Base-by-base conservation (phyloP, 371 early-diverging fungal genomes). In the Haplosporangium sp. region DNA sequence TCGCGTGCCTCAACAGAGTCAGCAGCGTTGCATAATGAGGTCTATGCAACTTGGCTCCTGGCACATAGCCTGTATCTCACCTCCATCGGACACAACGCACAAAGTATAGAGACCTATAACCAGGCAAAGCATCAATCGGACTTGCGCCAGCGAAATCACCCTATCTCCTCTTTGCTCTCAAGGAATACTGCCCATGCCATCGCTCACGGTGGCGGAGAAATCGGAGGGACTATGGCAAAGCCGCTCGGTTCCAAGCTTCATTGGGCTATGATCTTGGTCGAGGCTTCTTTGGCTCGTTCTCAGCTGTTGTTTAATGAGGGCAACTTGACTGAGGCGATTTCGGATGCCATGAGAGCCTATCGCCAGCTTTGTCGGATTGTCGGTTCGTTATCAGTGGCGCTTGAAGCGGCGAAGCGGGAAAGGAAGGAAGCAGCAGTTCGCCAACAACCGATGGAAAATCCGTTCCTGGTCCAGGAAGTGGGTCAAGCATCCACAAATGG, bases 251-350 rank as follows among this genome's bases (percentile, higher is more conserved):
- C 43, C 45, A 69, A 63, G 29, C 59, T 69, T 18, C 54, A 52
- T 45, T 68, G 59, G 29, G 55, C 73, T 16, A 18, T 73, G 57
- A 29, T 65, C 42, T 16, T 73, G 5, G 73, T 55, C 0, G 80
- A 80, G 37, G 80, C 80, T 2, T 73, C 69, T 1, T 29, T 80
- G 53, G 67, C 80, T 6, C 69, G 80, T 10, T 80, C 80, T 1
- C 69, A 64, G n/a, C 20, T 80, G 48, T 73, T 69, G 0, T 66
- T 45, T 43, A 23, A 59, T 21, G 63, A 80, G 36, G 80, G 73
- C 13, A 53, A 63, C 29, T 54, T 80, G 11, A 46, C 70, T 10
- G 80, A 73, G 53, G 73, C 80, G 0, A 80, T 80, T 2, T 10
- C 56, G n/a, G 80, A 80, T 56, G 62, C 73, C 2, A 59, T 65